Conservation (phyloP, 2,329 filamentous ascomycete species). For the Graphiopsis chlorocephala region DNA sequence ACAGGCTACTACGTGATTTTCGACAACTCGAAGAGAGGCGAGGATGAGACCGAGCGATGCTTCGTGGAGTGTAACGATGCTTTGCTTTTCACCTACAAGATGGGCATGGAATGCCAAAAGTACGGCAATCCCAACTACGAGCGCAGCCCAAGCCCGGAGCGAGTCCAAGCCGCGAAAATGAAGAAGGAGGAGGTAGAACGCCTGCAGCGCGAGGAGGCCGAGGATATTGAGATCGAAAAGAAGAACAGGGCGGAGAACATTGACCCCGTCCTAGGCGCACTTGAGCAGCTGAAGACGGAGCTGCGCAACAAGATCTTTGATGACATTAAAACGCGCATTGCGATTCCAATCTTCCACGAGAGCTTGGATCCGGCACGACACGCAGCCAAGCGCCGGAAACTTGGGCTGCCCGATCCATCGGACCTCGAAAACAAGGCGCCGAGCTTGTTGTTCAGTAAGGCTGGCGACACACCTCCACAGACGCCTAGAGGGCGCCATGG, state of each 20-base stretch:
- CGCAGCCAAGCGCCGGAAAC: conserved; percentile 70
- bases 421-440: conserved; percentile 56
- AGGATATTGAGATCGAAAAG: conserved; percentile 87
- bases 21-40: conserved; percentile 70
- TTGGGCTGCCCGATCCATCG: conserved; percentile 70
- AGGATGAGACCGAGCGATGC: conserved; percentile 77
- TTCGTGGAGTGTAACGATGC: conserved; percentile 75
- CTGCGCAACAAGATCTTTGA: conserved; percentile 82
- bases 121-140: conserved; percentile 65
- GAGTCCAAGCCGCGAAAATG: conserved; percentile 48
- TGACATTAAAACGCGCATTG: conserved; percentile 85
- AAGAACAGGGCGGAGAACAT: conserved; percentile 80
- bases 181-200: conserved; percentile 66
- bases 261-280: conserved; percentile 83
- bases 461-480: conserved; percentile 61
- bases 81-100: conserved; percentile 85
- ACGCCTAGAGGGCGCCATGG: conserved; percentile 56
- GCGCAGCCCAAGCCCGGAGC: conserved; percentile 51
- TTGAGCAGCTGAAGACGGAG: conserved; percentile 74
- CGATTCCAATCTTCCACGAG: conserved; percentile 73
- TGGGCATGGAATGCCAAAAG: conserved; percentile 82
- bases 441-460: conserved; percentile 42
- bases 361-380: conserved; percentile 82
- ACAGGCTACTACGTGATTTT: conserved; percentile 93
- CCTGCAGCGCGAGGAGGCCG: conserved; percentile 68